Conservation (phyloP, 1,139 yeast species). For the Spathaspora jeffriesii region DNA sequence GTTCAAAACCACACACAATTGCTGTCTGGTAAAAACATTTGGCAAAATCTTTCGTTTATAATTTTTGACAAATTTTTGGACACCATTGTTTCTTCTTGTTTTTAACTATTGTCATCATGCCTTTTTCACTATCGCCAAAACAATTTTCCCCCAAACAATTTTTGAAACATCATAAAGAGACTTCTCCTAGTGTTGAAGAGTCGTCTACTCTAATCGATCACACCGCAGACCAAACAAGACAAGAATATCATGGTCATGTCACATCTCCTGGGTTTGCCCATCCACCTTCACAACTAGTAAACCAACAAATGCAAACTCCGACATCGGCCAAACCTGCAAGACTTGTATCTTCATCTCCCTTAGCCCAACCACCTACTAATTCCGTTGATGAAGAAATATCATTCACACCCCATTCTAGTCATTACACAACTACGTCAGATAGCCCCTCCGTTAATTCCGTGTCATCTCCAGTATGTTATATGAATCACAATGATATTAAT, state of each 20-base stretch:
- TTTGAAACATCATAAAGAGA: slow-evolving; percentile 1
- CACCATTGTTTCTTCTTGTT: background rate
- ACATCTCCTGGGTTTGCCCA: background rate
- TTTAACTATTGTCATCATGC: background rate
- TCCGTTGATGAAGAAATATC: background rate
- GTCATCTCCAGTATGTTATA: slow-evolving; percentile 5
- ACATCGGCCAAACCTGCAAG: background rate
- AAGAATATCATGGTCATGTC: slow-evolving; percentile 3
- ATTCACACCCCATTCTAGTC: background rate
- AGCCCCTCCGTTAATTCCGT: slow-evolving; percentile 1
- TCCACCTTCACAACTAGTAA: background rate
- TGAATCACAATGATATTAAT: background rate
- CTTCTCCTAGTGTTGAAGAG: background rate
- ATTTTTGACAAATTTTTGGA: background rate
- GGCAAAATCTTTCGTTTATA: background rate
- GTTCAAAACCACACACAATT: background rate
- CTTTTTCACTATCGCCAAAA: slow-evolving; percentile 6
- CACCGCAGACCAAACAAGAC: background rate
- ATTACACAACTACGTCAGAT: background rate
- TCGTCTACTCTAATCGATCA: background rate
- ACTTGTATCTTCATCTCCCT: slow-evolving; percentile 4
- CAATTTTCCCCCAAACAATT: slow-evolving; percentile 7
- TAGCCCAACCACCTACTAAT: slow-evolving; percentile 4
- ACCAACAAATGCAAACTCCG: background rate
- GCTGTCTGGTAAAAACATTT: background rate